Percentiles rank a stretch among this genome's conserved stretches.
phyloP scores from a whole-genome alignment of 257 asterid species.

The Misopates orontium region DNA sequence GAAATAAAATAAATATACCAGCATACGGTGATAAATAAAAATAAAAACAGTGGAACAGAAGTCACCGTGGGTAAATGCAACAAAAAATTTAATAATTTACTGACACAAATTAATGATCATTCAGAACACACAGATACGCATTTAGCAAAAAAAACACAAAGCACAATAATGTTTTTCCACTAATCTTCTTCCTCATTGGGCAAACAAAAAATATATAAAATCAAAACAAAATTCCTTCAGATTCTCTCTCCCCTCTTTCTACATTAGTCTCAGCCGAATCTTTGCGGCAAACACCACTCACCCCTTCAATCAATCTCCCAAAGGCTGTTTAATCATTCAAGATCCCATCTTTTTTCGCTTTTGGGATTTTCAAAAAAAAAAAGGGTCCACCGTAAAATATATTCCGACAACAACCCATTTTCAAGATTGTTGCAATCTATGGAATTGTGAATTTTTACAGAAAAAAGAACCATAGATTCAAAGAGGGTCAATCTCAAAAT shows the following conservation, averaged over 20 bases:
- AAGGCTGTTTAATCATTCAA: slow-evolving; percentile 11
- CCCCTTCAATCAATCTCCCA: slow-evolving; percentile 13
- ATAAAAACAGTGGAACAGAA: not conserved
- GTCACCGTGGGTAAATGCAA: not conserved
- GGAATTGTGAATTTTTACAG: slow-evolving; percentile 23
- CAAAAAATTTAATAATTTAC: no score
- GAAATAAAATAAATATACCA: no score
- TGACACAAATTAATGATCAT: not conserved
- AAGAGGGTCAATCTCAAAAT: no score
- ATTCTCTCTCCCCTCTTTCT: slow-evolving; percentile 18
- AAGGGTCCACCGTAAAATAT: no score
- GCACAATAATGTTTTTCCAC: no score
- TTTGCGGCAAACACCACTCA: slow-evolving; percentile 22
- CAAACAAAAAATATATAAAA: not conserved
- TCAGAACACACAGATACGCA: not conserved
- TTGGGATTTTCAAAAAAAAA: slow-evolving; percentile 18
- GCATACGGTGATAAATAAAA: no score
- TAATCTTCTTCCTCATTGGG: slow-evolving; percentile 14
- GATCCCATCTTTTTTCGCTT: slow-evolving; percentile 27
- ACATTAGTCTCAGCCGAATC: slow-evolving; percentile 17
- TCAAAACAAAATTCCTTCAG: slow-evolving; percentile 24
- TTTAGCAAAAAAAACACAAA: not conserved
- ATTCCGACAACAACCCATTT: no score
- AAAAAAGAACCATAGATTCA: not conserved
- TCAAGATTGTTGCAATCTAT: slow-evolving; percentile 25